Conservation (phyloP, 225 moss, liverwort and hornwort species). For the Sphagnum contortum region DNA sequence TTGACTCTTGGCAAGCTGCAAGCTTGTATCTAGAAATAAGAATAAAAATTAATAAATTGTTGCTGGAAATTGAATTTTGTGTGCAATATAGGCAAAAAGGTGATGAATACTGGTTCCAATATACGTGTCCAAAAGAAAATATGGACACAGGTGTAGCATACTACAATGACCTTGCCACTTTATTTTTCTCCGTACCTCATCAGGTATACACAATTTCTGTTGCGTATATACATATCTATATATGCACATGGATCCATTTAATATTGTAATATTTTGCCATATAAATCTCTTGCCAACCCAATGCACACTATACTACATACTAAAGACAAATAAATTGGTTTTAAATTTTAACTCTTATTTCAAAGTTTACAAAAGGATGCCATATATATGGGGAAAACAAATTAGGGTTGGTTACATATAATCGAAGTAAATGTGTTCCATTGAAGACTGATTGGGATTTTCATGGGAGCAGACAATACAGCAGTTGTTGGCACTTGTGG, state of each 20-base stretch:
- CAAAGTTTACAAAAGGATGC: too few species aligned
- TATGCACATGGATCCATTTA: too few species aligned
- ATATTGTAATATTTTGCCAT: too few species aligned
- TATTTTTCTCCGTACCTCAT: conserved; percentile 71
- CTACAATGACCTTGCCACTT: conserved; percentile 77
- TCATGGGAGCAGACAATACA: conserved; percentile 58
- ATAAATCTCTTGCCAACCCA: too few species aligned
- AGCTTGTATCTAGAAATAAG: neutral
- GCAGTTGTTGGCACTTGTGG: conserved; percentile 47
- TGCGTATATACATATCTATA: too few species aligned
- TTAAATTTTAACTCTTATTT: too few species aligned
- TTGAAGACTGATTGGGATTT: neutral
- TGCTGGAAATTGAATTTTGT: neutral
- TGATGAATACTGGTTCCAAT: conserved; percentile 62
- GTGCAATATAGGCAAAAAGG: conserved; percentile 37
- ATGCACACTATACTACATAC: too few species aligned
- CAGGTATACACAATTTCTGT: conserved; percentile 26
- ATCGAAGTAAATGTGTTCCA: too few species aligned
- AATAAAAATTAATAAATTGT: neutral
- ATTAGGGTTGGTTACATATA: too few species aligned
- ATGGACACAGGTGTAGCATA: conserved; percentile 28
- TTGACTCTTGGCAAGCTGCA: too few species aligned
- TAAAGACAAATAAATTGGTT: too few species aligned
- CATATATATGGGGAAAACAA: too few species aligned
- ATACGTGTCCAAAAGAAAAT: conserved; percentile 47